Evolutionary conservation across 2,329 filamentous ascomycete genomes (phyloP), one percentile per base, ranked within the genome.

Genomic region (Cryoendolithus antarcticus): DNA sequence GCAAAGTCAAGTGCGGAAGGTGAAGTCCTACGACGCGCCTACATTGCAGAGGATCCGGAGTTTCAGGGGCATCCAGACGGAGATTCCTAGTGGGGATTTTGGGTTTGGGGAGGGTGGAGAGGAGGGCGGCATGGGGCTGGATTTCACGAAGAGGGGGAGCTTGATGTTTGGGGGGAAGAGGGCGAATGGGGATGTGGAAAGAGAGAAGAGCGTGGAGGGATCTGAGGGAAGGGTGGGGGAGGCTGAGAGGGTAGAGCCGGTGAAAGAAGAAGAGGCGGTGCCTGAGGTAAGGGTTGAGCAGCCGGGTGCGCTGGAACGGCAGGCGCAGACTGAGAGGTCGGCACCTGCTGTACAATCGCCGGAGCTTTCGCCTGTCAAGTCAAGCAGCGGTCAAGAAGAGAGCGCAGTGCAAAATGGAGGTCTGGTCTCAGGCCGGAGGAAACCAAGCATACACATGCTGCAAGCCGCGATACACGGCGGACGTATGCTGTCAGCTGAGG

Each of bases 131-230:
- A 63, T 65, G 38, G 64, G 69, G 31, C 58, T 80, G 44, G 66
- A 69, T 34, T 79, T 79, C 48, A 76, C 73, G 9, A 73, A 71
- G 40, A 62, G 74, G 40, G 75, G 75, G 37, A 78, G 74, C 57
- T 64, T 78, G 56, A 56, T 78, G 45, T 56, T 74, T 45, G 70
- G 66, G 27, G 70, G 69, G 8, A 68, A 68, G 54, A 69, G 66
- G 49, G 66, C 67, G 40, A 19, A 44, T 50, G 41, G 52, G 45
- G n/a, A 35, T 9, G 24, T 27, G 24, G 24, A 27, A 8, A 2
- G 6, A 8, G 24, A 27, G 24, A 33, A 27, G 39, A 29, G 30
- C 6, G 19, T 40, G 15, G 34, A 40, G 21, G 34, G 37, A 28
- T 28, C 19, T 7, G 21, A 9, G 8, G 21, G 13, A 12, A 9